Base-by-base conservation (phyloP, 2,329 filamentous ascomycete genomes). In the Leptographium radiaticola region DNA sequence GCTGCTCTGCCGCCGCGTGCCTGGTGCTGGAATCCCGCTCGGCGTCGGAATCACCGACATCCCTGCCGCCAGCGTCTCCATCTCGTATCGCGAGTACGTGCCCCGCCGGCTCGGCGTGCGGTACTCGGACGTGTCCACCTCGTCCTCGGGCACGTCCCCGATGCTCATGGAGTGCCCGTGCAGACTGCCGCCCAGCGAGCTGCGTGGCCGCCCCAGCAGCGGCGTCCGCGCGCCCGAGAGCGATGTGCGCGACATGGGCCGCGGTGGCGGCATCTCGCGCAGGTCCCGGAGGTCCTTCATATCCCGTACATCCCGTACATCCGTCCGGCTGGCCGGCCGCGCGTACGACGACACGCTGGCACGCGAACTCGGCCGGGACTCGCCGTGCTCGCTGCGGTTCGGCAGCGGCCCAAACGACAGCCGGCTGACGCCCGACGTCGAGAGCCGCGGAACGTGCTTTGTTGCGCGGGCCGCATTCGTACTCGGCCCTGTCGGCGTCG, bases 361-460 rank as follows among this genome's bases (percentile, higher is more conserved):
- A 59, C 86, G 81, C 62, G 86, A 90, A 69, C 81, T 86, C 16
- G 87, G 86, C 38, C 87, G 81, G 60, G 81, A 70, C 20, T 72
- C 68, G 16, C 67, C 62, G 39, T 67, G 66, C 64, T 68, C 34
- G 63, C 46, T 75, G 45, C 80, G 74, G 61, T 76, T 79, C 3
- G 81, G 77, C 11, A 82, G 68, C 2, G 78, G 77, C 1, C 80
- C 80, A 62, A 83, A 83, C 1, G 81, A 84, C 8, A 85, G 67
- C 15, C 83, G 74, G 59, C 77, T 79, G 45, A 83, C 75, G 38
- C 81, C 76, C 10, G 80, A 83, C 36, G 76, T 77, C 57, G 80
- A 83, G 58, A 83, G 73, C 56, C 80, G 72, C 18, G 78, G 71
- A 34, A 79, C 70, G 61, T 83, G 79, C 62, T 71, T 36, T 6